Base-by-base conservation (phyloP, 257 asterid species). In the Sherardia arvensis region DNA sequence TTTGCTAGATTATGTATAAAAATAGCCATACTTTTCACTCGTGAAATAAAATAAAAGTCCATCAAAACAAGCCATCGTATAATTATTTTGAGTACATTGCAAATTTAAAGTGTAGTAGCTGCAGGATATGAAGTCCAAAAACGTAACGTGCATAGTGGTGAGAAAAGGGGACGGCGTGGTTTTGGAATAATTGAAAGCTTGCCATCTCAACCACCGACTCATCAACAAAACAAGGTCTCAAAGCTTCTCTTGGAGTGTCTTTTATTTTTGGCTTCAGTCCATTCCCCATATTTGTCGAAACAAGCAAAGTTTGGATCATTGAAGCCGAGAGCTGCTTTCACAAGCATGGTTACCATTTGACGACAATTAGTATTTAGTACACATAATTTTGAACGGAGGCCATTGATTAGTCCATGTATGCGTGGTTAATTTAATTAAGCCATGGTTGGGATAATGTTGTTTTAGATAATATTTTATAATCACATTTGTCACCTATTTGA, bases 151-250 rank as follows among this genome's bases (percentile, higher is more conserved):
- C 32, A 48, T 47, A 47, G 32, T 5, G 26, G 5, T 17, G 23
- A 27, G 34, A 55, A 6, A 55, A 27, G 30, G 20, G 1, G 0
- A 55, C 34, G 59, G 32, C 27, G 61, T 25, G 53, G 38, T 43
- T 54, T 66, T 21, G 55, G 59, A 53, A 64, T 71, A 0, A 64
- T 75, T 26, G 55, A 61, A 70, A 53, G 59, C 30, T 55, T 48
- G 76, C 60, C 71, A 36, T 34, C 64, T 62, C 70, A 70, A 66
- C 79, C 60, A 66, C 70, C 73, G 4, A 62, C 67, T 48, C 29
- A 20, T 27, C 56, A 36, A 20, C 67, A 69, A 69, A 69, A 64
- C 48, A 53, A 62, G 47, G n/a, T n/a, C 11, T 61, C 62, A n/a
- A 51, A 34, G 38, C 53, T 61, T 62, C 30, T 33, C 56, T 69